Evolutionary conservation across 495 filamentous ascomycete species (phyloP).

Genomic region (Annulohypoxylon stygium): DNA sequence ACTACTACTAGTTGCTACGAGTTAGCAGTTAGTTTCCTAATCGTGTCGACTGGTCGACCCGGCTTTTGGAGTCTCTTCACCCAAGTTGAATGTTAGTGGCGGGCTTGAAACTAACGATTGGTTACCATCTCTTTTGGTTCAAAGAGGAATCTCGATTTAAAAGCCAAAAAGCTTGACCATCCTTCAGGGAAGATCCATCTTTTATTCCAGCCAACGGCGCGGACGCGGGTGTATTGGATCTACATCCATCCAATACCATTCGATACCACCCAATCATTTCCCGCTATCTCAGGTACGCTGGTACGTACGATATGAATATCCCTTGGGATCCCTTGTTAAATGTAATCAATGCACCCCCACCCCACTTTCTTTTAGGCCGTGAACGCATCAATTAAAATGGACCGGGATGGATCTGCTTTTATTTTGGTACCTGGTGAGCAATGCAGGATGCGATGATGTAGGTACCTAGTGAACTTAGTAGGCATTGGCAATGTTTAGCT

Average conservation of each 20-base stretch:
- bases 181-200: constrained; percentile 35
- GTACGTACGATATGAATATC: neutral
- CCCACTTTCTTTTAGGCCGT: constrained; percentile 22
- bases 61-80: constrained; percentile 9
- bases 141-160: constrained; percentile 38
- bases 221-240: constrained; percentile 27
- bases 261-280: constrained; percentile 16
- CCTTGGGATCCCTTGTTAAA: neutral
- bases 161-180: constrained; percentile 1
- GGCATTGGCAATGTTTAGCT: constrained; percentile 19
- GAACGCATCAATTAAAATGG: constrained; percentile 29
- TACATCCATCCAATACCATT: constrained; percentile 19
- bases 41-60: neutral
- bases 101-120: constrained; percentile 31
- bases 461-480: too few relatives aligned
- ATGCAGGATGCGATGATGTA: constrained; percentile 14
- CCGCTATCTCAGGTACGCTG: constrained; percentile 5
- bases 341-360: constrained; percentile 32
- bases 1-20: neutral
- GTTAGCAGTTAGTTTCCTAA: neutral
- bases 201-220: constrained; percentile 36
- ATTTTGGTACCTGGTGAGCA: constrained; percentile 27
- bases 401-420: constrained; percentile 14
- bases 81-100: neutral
- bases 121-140: constrained; percentile 25